Evolutionary conservation across 2,329 filamentous ascomycete species (phyloP).

Genomic region (Aspergillus tubingensis): DNA sequence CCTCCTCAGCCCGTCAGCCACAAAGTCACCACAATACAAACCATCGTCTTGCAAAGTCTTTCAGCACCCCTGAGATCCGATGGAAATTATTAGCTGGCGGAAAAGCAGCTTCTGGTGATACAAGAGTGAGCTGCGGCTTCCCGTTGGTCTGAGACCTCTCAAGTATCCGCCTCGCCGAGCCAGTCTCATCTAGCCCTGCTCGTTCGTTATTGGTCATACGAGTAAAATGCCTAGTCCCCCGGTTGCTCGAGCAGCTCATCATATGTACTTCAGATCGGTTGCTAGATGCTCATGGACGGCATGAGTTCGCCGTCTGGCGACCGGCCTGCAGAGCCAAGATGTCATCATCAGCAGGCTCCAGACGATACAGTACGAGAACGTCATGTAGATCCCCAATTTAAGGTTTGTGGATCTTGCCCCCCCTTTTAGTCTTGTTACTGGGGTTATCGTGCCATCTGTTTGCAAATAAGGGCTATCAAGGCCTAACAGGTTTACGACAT

Average conservation of each 20-base stretch:
- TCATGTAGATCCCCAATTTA: conserved; percentile 9
- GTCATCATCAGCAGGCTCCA: neutral
- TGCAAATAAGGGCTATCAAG: conserved; percentile 28
- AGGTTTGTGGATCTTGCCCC: conserved; percentile 7
- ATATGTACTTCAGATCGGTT: conserved; percentile 19
- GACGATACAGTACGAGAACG: conserved; percentile 15
- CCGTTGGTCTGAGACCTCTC: conserved; percentile 37
- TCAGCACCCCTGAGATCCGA: conserved; percentile 15
- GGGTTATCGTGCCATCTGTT: conserved; percentile 30
- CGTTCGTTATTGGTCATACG: conserved; percentile 27
- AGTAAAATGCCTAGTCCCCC: conserved; percentile 25
- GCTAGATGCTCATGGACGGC: conserved; percentile 17
- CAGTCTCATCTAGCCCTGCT: conserved; percentile 14
- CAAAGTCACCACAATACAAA: conserved; percentile 12
- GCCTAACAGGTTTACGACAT: conserved; percentile 14
- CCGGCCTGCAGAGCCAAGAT: conserved; percentile 1
- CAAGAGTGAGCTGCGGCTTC: conserved; percentile 34
- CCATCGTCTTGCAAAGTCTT: conserved; percentile 15
- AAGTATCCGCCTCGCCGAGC: conserved; percentile 27
- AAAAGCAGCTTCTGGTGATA: conserved; percentile 31
- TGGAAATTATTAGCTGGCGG: conserved; percentile 26
- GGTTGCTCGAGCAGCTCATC: conserved; percentile 22
- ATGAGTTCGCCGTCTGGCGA: conserved; percentile 8
- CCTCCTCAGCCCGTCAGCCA: conserved; percentile 5
- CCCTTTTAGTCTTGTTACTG: conserved; percentile 11